Evolutionary conservation across 768 basidiomycete species (phyloP).

Genomic region (Kwoniella mangroviensis): DNA sequence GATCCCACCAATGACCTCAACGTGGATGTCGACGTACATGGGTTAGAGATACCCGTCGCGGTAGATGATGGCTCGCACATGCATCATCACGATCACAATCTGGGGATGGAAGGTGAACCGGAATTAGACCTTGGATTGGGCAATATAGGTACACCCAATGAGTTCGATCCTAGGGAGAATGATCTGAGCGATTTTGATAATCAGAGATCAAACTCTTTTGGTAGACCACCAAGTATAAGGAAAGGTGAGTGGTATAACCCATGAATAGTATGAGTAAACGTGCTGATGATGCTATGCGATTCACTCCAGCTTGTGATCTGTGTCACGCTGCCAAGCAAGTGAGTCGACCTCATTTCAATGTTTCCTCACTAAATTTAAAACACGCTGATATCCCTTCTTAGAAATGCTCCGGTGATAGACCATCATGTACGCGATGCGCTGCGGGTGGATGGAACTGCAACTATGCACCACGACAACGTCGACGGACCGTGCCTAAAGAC

Average conservation of each 20-base stretch:
- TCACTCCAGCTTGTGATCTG: slow-evolving; percentile 44
- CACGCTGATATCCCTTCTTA: slow-evolving; percentile 13
- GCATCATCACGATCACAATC: slow-evolving; percentile 18
- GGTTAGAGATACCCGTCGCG: slow-evolving; percentile 37
- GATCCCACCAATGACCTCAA: slow-evolving; percentile 5
- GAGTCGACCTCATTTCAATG: not conserved
- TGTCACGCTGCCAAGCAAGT: slow-evolving; percentile 54
- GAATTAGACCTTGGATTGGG: slow-evolving; percentile 37
- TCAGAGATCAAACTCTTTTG: slow-evolving; percentile 22
- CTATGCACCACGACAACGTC: slow-evolving; percentile 54
- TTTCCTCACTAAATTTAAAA: not conserved
- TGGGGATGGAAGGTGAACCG: slow-evolving; percentile 25
- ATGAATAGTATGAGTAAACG: not conserved
- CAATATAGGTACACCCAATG: slow-evolving; percentile 27
- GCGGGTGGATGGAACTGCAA: slow-evolving; percentile 51
- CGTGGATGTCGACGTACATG: slow-evolving; percentile 34
- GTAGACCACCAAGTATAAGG: slow-evolving; percentile 50
- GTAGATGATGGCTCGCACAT: slow-evolving; percentile 21
- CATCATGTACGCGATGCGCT: slow-evolving; percentile 49
- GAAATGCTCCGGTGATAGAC: slow-evolving; percentile 55
- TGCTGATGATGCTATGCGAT: not conserved
- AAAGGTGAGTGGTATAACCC: slow-evolving; percentile 38
- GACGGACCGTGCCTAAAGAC: slow-evolving; percentile 51
- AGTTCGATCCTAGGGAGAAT: slow-evolving; percentile 19
- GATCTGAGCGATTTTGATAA: slow-evolving; percentile 16